These are phyloP conservation scores for Ogataea paradorogensis DNA, from an alignment of 805 yeast species.

Conservation along the genomic window DNA sequence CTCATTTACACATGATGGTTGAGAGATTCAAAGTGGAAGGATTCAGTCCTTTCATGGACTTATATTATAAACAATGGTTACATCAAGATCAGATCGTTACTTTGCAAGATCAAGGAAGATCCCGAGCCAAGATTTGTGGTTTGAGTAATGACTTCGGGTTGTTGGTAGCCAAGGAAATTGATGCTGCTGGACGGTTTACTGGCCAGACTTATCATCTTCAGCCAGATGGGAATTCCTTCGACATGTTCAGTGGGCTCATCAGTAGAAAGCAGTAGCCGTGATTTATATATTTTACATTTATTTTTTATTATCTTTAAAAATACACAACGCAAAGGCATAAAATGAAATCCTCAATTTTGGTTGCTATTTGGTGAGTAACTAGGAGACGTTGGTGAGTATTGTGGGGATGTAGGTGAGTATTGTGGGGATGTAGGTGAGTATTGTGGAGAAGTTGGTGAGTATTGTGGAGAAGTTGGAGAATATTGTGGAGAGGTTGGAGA, in stretches of 20 bases:
- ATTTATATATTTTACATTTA: slow-evolving; percentile 8
- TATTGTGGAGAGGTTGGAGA: slow-evolving; percentile 80
- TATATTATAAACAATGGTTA: slow-evolving; percentile 83
- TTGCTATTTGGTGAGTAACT: slow-evolving; percentile 54
- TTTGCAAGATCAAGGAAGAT: slow-evolving; percentile 40
- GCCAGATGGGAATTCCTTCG: slow-evolving; percentile 98
- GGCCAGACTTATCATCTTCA: slow-evolving; percentile 68
- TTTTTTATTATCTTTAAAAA: slow-evolving; percentile 17
- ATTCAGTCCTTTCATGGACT: slow-evolving; percentile 59
- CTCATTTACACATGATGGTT: slow-evolving; percentile 61
- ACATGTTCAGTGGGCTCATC: slow-evolving; percentile 86
- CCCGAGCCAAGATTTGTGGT: slow-evolving; percentile 68
- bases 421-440: slow-evolving; percentile 74
- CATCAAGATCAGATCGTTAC: slow-evolving; percentile 75
- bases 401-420: slow-evolving; percentile 77
- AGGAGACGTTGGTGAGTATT: slow-evolving; percentile 78
- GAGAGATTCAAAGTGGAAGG: slow-evolving; percentile 61
- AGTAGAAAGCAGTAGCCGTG: slow-evolving; percentile 45
- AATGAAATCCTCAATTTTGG: slow-evolving; percentile 17
- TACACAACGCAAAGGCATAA: slow-evolving; percentile 19
- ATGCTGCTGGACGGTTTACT: slow-evolving; percentile 41
- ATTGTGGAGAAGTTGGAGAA: slow-evolving; percentile 65
- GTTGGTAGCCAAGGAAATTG: slow-evolving; percentile 69
- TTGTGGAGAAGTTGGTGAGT: slow-evolving; percentile 64
- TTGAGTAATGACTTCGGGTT: slow-evolving; percentile 84